Conservation (phyloP, 2,329 filamentous ascomycete species). For the Chaetomiaceae sp. region DNA sequence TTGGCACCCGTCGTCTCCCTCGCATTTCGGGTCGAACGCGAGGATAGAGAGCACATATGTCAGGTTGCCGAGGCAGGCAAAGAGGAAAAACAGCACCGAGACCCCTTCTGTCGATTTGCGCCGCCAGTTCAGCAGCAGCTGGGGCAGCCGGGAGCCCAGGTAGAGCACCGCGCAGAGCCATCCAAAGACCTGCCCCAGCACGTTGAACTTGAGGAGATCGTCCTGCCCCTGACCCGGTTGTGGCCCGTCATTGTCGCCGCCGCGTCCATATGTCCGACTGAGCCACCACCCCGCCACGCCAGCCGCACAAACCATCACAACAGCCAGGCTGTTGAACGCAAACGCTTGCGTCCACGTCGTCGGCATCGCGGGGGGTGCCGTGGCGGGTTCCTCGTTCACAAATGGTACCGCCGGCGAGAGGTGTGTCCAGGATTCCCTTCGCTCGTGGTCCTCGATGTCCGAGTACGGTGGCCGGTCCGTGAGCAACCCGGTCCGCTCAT, state of each 20-base stretch:
- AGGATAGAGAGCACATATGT: slow-evolving; percentile 91
- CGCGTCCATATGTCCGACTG: slow-evolving; percentile 46
- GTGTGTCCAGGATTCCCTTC: slow-evolving; percentile 57
- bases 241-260: slow-evolving; percentile 40
- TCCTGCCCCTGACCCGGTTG: slow-evolving; percentile 33
- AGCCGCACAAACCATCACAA: slow-evolving; percentile 77
- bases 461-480: slow-evolving; percentile 39
- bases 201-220: slow-evolving; percentile 60
- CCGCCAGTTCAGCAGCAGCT: slow-evolving; percentile 86
- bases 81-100: slow-evolving; percentile 91
- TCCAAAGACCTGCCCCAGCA: slow-evolving; percentile 84
- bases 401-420: slow-evolving; percentile 81
- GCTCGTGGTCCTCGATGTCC: slow-evolving; percentile 33
- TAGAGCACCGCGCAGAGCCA: slow-evolving; percentile 89
- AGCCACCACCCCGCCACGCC: slow-evolving; percentile 86
- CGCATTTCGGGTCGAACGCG: slow-evolving; percentile 75
- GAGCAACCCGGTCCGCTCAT: slow-evolving; percentile 51
- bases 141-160: slow-evolving; percentile 82
- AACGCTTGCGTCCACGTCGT: slow-evolving; percentile 53
- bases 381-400: slow-evolving; percentile 43
- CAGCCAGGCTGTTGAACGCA: slow-evolving; percentile 68
- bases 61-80: slow-evolving; percentile 90
- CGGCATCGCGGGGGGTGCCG: slow-evolving; percentile 37
- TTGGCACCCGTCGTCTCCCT: slow-evolving; percentile 46
- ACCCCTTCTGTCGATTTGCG: slow-evolving; percentile 92